phyloP scores from a whole-genome alignment of 164 flowering plant species.

The Santalum album region DNA sequence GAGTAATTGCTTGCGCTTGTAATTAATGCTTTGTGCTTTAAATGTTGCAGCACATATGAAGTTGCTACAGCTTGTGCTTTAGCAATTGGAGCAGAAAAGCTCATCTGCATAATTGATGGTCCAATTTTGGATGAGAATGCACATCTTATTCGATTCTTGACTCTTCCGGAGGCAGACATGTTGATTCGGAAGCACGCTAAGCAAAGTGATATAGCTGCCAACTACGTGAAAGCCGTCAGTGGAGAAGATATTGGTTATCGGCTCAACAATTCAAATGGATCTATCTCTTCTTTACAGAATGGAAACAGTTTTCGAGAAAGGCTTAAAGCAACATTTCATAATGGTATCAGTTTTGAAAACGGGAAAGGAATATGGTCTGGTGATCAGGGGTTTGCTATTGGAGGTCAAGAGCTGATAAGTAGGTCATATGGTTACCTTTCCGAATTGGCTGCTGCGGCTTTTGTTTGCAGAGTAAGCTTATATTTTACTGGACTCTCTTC shows the following conservation, averaged over 20 bases:
- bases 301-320: constrained; percentile 24
- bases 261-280: constrained; percentile 20
- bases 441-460: constrained; percentile 96
- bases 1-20: too few relatives aligned
- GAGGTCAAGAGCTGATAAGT: constrained; percentile 79
- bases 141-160: constrained; percentile 66
- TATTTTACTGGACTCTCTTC: too few relatives aligned
- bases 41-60: constrained; percentile 83
- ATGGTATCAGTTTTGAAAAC: constrained; percentile 93
- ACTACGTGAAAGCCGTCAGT: constrained; percentile 83
- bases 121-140: constrained; percentile 79
- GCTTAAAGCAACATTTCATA: constrained; percentile 51
- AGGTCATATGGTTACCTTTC: constrained; percentile 79
- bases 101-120: constrained; percentile 88
- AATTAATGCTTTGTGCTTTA: background rate
- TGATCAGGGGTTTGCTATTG: constrained; percentile 95
- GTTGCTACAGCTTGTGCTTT: constrained; percentile 98
- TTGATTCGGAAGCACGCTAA: constrained; percentile 71
- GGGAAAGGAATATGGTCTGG: constrained; percentile 83
- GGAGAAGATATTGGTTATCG: constrained; percentile 33
- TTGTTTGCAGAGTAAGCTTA: constrained; percentile 95
- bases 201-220: constrained; percentile 94
- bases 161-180: constrained; percentile 85
- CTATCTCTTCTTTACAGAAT: constrained; percentile 21
- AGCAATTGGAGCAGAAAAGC: constrained; percentile 94